These are phyloP conservation scores for Pelargonium fulgidum DNA, from an alignment of 441 rosid genomes.

Conservation along the genomic window DNA sequence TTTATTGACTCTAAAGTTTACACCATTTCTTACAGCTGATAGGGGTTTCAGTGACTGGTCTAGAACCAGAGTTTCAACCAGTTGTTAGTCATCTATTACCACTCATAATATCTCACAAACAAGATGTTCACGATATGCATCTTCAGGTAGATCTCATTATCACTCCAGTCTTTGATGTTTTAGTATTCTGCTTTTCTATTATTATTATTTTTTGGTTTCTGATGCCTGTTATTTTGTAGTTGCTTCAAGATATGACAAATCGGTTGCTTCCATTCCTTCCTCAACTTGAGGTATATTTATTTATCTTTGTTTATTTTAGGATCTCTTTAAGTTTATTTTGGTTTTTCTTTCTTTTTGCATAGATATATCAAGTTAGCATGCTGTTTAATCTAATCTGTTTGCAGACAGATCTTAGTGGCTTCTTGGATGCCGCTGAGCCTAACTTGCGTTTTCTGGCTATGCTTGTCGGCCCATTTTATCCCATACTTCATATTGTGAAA, in stretches of 20 bases:
- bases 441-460: constrained; percentile 63
- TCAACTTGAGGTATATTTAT: constrained; percentile 66
- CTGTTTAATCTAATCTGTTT: constrained; percentile 13
- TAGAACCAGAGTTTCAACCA: constrained; percentile 87
- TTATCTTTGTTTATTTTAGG: constrained; percentile 17
- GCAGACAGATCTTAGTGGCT: constrained; percentile 57
- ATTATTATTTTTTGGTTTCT: constrained; percentile 26
- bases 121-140: constrained; percentile 66
- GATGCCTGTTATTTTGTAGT: constrained; percentile 47
- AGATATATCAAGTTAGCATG: not conserved
- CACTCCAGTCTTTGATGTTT: constrained; percentile 12
- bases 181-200: constrained; percentile 15
- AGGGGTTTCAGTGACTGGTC: constrained; percentile 65
- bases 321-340: constrained; percentile 11
- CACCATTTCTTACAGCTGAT: constrained; percentile 46
- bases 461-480: constrained; percentile 76
- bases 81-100: constrained; percentile 76
- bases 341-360: constrained; percentile 12
- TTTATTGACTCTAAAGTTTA: constrained; percentile 13
- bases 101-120: constrained; percentile 58
- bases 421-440: constrained; percentile 55
- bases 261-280: constrained; percentile 69
- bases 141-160: constrained; percentile 55
- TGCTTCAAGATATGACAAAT: constrained; percentile 74
- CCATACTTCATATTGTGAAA: constrained; percentile 58